Evolutionary conservation across 257 asterid genomes (phyloP), one percentile per base, ranked within the genome.

Genomic region (Voacanga thouarsii): DNA sequence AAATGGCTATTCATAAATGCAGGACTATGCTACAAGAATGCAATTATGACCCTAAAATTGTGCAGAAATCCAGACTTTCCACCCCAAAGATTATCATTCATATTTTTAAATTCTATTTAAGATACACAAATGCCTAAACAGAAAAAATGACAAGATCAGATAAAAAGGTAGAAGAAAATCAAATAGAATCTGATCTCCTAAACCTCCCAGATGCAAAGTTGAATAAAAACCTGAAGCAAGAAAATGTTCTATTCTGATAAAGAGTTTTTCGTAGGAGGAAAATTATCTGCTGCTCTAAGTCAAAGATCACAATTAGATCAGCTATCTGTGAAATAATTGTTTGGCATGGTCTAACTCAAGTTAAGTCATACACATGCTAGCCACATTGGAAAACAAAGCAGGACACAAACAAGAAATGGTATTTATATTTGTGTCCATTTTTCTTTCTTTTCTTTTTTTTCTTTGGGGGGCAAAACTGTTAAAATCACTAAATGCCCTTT

Each of bases 11-110:
- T 67, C 51, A 30, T 26, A 26, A 44, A 76, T 28, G 7, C 44
- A 33, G 72, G 39, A 61, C 69, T 68, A 28, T 21, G 21, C 26
- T 72, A 73, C 28, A 45, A 7, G 56, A 28, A 78, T 26, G 68
- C 56, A 63, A 16, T 55, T 26, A 49, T 33, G 6, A 43, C 74
- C 45, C 14, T 7, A 56, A 74, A 21, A 44, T 10, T 74, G 45
- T 55, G 75, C 74, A 72, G 55, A 55, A 66, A 74, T 75, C 63
- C 57, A 43, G 49, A 63, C 18, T 71, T 30, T 23, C 33, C 12
- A 19, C 12, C 24, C 71, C 30, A 65, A 65, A 5, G 11, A 43
- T 16, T 30, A 5, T 30, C 37, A 24, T 60, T 60, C 44, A 64
- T 64, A 64, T 64, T 64, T 64, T 64, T 64, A 64, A 64, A 41